Conservation (phyloP, 768 basidiomycete genomes). For the Pholiota conissans region DNA sequence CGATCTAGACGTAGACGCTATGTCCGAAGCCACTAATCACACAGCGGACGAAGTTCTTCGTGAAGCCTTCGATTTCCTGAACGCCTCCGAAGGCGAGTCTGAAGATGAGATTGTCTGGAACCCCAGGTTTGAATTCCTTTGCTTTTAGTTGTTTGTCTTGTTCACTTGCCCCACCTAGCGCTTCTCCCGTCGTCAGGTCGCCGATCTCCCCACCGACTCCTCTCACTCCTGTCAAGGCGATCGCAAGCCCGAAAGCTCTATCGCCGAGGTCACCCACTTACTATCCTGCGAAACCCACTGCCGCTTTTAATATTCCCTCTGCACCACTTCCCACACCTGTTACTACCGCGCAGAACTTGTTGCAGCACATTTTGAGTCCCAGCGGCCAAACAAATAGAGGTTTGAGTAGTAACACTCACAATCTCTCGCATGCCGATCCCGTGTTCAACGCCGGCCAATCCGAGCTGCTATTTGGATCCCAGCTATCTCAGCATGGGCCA, state of each 20-base stretch:
- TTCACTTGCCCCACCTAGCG: slow-evolving; percentile 17
- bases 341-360: slow-evolving; percentile 68
- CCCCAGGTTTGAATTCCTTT: slow-evolving; percentile 44
- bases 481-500: slow-evolving; percentile 13
- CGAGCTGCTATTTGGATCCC: slow-evolving; percentile 53
- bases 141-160: background rate
- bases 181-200: slow-evolving; percentile 34
- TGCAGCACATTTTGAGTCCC: slow-evolving; percentile 53
- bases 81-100: slow-evolving; percentile 45
- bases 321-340: slow-evolving; percentile 25
- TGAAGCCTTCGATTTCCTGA: slow-evolving; percentile 32
- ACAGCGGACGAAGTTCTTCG: slow-evolving; percentile 70
- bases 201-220: slow-evolving; percentile 34
- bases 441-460: slow-evolving; percentile 38
- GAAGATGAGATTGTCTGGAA: slow-evolving; percentile 82
- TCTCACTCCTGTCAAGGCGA: slow-evolving; percentile 31
- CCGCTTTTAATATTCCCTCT: slow-evolving; percentile 9
- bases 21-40: slow-evolving; percentile 65
- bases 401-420: background rate
- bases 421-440: slow-evolving; percentile 4
- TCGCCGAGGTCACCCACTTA: slow-evolving; percentile 33
- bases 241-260: slow-evolving; percentile 28
- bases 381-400: slow-evolving; percentile 13
- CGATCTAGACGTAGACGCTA: slow-evolving; percentile 54
- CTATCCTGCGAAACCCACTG: slow-evolving; percentile 11